Percentiles rank a stretch among this genome's conserved stretches.
phyloP scores from a whole-genome alignment of 192 early-diverging fungal genomes.

The Backusella westeae region DNA sequence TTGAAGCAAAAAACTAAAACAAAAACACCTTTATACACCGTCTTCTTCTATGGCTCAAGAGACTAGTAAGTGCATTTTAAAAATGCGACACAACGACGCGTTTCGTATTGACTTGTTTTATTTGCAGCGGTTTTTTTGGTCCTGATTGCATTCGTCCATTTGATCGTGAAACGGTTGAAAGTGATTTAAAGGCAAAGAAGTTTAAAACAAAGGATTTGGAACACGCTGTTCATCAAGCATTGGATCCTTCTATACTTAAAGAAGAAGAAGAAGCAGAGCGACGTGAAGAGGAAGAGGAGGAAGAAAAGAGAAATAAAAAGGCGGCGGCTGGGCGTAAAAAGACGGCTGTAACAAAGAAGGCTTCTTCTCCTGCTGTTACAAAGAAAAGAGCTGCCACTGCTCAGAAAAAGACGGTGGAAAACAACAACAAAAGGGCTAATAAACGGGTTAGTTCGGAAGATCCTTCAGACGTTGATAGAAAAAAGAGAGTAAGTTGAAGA shows the following conservation, averaged over 20 bases:
- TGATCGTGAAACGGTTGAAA: slow-evolving; percentile 23
- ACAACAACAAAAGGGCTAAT: neutral
- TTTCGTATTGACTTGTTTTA: neutral
- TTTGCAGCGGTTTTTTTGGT: slow-evolving; percentile 38
- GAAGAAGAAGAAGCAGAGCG: slow-evolving; percentile 26
- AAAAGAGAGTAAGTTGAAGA: slow-evolving; percentile 6
- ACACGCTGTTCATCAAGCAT: slow-evolving; percentile 28
- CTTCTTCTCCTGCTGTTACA: neutral
- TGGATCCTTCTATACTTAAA: slow-evolving; percentile 27
- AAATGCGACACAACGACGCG: neutral
- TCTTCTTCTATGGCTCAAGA: slow-evolving; percentile 39
- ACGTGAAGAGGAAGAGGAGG: slow-evolving; percentile 13
- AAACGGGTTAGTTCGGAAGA: neutral
- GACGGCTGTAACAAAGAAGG: neutral
- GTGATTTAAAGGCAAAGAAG: slow-evolving; percentile 37
- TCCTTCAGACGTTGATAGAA: neutral
- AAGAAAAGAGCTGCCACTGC: neutral
- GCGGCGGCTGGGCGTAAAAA: neutral
- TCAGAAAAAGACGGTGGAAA: neutral
- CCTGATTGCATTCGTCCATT: slow-evolving; percentile 37
- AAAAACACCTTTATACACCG: slow-evolving; percentile 34
- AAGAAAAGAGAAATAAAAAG: neutral
- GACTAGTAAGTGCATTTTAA: slow-evolving; percentile 42
- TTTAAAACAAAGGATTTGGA: slow-evolving; percentile 40
- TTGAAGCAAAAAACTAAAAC: slow-evolving; percentile 38